phyloP scores from a whole-genome alignment of 73 alveolate species.

The Blepharisma japonicum region DNA sequence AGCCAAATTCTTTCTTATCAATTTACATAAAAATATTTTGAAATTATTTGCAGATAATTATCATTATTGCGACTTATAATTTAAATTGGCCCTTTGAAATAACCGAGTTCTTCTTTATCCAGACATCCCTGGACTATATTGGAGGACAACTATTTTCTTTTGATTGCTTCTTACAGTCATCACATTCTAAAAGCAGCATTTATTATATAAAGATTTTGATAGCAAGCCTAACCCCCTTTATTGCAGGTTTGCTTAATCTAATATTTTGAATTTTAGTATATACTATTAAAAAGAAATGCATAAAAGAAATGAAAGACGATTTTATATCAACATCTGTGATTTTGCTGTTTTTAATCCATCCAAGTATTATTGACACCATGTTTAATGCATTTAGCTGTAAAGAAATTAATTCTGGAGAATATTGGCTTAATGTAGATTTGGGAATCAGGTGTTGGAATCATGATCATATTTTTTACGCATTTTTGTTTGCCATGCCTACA shows the following conservation, averaged over 20 bases:
- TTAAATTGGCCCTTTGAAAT: neutral
- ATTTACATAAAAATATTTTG: slow-evolving; percentile 2
- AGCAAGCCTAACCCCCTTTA: no score
- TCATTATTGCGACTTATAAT: neutral
- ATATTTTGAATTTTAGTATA: no score
- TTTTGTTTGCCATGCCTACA: neutral
- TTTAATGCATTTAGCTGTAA: slow-evolving; percentile 28
- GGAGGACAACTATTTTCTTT: slow-evolving; percentile 15
- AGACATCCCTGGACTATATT: neutral
- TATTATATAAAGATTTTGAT: no score
- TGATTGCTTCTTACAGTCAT: slow-evolving; percentile 11
- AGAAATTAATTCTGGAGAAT: slow-evolving; percentile 17
- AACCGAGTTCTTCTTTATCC: neutral
- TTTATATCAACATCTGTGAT: neutral
- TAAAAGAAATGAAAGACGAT: no score
- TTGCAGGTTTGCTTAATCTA: no score
- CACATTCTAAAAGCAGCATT: no score
- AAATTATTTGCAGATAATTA: slow-evolving; percentile 1
- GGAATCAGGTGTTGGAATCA: slow-evolving; percentile 17
- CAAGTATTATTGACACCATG: neutral
- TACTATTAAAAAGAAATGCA: no score
- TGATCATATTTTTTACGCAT: neutral
- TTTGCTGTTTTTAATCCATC: neutral
- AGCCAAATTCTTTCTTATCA: neutral
- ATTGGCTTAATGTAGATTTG: neutral